phyloP scores from a whole-genome alignment of 208 protist species.

The Giardia duodenalis region DNA sequence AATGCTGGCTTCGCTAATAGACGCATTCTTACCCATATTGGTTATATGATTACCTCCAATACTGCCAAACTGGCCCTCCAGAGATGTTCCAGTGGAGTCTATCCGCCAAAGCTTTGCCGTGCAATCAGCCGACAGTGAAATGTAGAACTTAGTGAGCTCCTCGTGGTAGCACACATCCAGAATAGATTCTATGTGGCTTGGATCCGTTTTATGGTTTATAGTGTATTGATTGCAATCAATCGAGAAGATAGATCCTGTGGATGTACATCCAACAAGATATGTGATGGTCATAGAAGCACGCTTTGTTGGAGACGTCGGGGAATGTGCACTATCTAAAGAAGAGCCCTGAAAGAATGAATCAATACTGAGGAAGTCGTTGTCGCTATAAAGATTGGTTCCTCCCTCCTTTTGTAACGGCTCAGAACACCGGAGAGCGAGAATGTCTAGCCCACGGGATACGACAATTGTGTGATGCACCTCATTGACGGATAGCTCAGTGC shows the following conservation, averaged over 20 bases:
- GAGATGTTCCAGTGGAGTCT: neutral
- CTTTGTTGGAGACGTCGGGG: too few species aligned
- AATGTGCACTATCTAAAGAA: too few species aligned
- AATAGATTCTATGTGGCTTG: neutral
- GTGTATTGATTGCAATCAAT: neutral
- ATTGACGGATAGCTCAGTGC: too few species aligned
- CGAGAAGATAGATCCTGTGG: neutral
- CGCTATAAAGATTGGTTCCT: too few species aligned
- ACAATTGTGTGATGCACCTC: too few species aligned
- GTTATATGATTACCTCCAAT: neutral
- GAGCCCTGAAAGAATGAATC: too few species aligned
- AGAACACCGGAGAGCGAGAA: too few species aligned
- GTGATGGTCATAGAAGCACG: too few species aligned
- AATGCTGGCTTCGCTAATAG: neutral
- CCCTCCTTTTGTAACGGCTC: too few species aligned
- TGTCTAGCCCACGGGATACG: too few species aligned
- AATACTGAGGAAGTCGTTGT: too few species aligned
- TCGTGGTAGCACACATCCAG: neutral
- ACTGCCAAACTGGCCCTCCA: neutral
- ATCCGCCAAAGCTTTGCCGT: neutral
- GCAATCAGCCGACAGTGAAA: neutral
- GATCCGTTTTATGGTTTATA: neutral
- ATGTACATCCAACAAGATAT: neutral
- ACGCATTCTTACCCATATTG: too few species aligned
- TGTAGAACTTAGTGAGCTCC: neutral